phyloP scores from a whole-genome alignment of 106 monocot species.

The Dendrobium nobile region DNA sequence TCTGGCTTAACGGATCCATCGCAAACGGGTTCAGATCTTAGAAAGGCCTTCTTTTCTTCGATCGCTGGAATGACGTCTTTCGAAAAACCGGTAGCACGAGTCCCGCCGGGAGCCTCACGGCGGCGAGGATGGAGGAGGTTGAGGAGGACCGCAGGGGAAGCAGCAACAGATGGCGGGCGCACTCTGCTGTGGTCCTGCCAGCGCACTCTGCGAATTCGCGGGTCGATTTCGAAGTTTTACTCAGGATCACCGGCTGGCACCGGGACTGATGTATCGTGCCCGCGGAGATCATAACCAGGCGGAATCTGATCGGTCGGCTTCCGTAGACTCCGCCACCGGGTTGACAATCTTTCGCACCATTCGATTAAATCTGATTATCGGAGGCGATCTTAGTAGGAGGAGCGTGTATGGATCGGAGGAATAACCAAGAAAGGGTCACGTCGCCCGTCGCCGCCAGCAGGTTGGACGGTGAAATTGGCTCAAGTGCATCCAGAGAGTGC shows the following conservation, averaged over 20 bases:
- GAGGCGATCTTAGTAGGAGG: background rate
- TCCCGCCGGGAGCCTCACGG: constrained; percentile 40
- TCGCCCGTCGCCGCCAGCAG: background rate
- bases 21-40: background rate
- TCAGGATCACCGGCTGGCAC: background rate
- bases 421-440: background rate
- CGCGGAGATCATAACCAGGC: background rate
- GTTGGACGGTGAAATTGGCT: too few species aligned
- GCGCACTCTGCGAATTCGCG: constrained; percentile 35
- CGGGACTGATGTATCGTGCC: background rate
- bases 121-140: constrained; percentile 36
- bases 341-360: background rate
- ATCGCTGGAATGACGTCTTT: background rate
- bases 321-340: background rate
- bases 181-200: constrained; percentile 51
- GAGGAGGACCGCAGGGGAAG: constrained; percentile 45
- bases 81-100: constrained; percentile 20
- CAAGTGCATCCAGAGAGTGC: too few species aligned
- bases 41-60: background rate
- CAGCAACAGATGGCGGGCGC: constrained; percentile 57
- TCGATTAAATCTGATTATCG: background rate
- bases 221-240: background rate
- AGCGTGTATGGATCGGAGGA: background rate
- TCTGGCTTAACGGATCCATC: too few species aligned
- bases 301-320: background rate